Evolutionary conservation across 176 grass and related monocot genomes (phyloP).

Genomic region (Thalia dealbata): DNA sequence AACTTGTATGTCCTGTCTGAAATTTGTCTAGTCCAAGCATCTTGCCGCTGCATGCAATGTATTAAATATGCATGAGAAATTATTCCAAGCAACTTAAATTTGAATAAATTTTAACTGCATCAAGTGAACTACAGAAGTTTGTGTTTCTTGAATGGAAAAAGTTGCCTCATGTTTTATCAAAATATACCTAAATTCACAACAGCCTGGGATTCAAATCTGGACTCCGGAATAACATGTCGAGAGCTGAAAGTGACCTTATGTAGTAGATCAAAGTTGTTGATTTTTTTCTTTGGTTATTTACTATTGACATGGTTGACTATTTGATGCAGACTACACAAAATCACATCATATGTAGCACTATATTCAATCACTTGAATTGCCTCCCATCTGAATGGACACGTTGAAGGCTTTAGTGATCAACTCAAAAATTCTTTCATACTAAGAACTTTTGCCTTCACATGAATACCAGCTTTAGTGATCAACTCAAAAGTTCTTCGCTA

Average conservation of each 20-base stretch:
- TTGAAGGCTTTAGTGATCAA: too few relatives aligned
- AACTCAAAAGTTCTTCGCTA: background rate
- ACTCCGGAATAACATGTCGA: background rate
- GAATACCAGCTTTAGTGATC: too few relatives aligned
- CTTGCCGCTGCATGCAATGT: constrained; percentile 39
- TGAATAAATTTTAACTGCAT: background rate
- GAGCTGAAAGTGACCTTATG: background rate
- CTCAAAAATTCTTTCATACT: too few relatives aligned
- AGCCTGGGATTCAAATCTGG: background rate
- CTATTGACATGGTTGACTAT: background rate
- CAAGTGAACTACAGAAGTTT: background rate
- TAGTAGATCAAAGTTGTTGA: background rate
- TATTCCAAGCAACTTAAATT: background rate
- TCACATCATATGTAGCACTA: background rate
- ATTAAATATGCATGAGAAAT: constrained; percentile 4
- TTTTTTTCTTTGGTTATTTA: background rate
- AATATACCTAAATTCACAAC: background rate
- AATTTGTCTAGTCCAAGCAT: constrained; percentile 29
- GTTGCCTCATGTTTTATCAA: background rate
- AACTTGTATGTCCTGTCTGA: constrained; percentile 43
- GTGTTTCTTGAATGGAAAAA: background rate
- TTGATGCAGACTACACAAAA: background rate
- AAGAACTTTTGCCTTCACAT: too few relatives aligned
- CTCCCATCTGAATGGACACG: background rate
- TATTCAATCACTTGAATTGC: background rate